A percentile compares a stretch with the other conserved stretches of the same genome.
Conservation (phyloP, 352 stramenopile species). For the Globisporangium acanthophoron region DNA sequence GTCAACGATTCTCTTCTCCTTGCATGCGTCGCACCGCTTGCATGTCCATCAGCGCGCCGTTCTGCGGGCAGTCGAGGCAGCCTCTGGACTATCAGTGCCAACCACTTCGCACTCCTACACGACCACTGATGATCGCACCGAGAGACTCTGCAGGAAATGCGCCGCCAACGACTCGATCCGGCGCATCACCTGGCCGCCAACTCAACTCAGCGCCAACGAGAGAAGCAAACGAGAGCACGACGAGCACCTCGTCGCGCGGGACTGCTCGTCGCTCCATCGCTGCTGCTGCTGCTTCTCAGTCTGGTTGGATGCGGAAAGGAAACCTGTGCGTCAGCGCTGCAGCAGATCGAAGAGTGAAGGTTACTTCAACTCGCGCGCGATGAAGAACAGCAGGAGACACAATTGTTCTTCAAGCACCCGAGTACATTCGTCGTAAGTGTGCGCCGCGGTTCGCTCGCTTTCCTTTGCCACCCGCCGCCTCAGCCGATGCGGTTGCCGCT, state of each 20-base stretch:
- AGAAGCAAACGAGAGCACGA: not conserved
- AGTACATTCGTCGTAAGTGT: not conserved
- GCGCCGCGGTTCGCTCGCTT: not conserved
- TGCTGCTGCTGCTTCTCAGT: not conserved
- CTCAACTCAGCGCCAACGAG: too few relatives aligned
- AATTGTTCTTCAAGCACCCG: not conserved
- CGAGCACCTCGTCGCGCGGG: slow-evolving; percentile 37
- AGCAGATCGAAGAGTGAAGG: slow-evolving; percentile 10
- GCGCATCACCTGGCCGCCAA: slow-evolving; percentile 31
- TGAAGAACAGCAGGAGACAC: not conserved
- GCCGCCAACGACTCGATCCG: slow-evolving; percentile 52
- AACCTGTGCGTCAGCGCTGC: not conserved
- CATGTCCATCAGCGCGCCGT: slow-evolving; percentile 40
- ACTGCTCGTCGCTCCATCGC: not conserved
- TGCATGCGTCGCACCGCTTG: slow-evolving; percentile 35
- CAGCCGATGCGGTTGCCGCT: slow-evolving; percentile 37
- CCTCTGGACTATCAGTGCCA: not conserved
- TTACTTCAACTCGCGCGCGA: slow-evolving; percentile 25
- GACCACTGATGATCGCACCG: slow-evolving; percentile 17
- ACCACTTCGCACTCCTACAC: not conserved
- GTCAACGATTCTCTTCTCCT: not conserved
- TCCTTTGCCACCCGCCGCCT: not conserved
- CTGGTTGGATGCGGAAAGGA: not conserved
- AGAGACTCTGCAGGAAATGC: slow-evolving; percentile 52
- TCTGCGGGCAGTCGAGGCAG: slow-evolving; percentile 17